phyloP scores from a whole-genome alignment of 352 stramenopile species.

The Pythium aphanidermatum region DNA sequence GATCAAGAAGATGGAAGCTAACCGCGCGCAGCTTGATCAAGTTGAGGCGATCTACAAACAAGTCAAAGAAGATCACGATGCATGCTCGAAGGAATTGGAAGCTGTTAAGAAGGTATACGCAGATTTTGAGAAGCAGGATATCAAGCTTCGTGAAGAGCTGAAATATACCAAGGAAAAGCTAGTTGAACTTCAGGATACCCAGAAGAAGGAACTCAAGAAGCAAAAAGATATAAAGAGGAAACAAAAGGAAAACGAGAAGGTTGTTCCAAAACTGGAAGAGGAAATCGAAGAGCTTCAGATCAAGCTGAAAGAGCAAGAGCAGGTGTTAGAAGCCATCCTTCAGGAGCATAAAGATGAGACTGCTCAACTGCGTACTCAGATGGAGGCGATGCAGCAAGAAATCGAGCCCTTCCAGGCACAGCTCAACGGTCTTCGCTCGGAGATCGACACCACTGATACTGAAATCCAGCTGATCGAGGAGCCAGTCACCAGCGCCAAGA shows the following conservation, averaged over 20 bases:
- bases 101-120: conserved; percentile 91
- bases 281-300: conserved; percentile 62
- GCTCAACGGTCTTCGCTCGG: conserved; percentile 64
- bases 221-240: conserved; percentile 79
- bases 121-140: conserved; percentile 96
- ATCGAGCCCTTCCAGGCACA: conserved; percentile 69
- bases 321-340: conserved; percentile 81
- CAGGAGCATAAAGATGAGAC: conserved; percentile 77
- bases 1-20: conserved; percentile 66
- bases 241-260: conserved; percentile 80
- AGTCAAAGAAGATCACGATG: conserved; percentile 82
- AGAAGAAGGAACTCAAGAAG: conserved; percentile 91
- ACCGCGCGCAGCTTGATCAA: conserved; percentile 69
- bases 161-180: conserved; percentile 93
- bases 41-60: conserved; percentile 81
- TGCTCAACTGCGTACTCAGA: conserved; percentile 52
- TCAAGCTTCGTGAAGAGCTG: conserved; percentile 96
- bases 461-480: conserved; percentile 77
- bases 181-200: conserved; percentile 88
- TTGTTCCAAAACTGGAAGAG: conserved; percentile 86
- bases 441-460: conserved; percentile 75
- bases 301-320: conserved; percentile 81
- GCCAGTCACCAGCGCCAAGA: conserved; percentile 63
- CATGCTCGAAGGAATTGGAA: conserved; percentile 80
- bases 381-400: conserved; percentile 75